Evolutionary conservation across 2,329 filamentous ascomycete species (phyloP).

Genomic region (Shiraia bambusicola): DNA sequence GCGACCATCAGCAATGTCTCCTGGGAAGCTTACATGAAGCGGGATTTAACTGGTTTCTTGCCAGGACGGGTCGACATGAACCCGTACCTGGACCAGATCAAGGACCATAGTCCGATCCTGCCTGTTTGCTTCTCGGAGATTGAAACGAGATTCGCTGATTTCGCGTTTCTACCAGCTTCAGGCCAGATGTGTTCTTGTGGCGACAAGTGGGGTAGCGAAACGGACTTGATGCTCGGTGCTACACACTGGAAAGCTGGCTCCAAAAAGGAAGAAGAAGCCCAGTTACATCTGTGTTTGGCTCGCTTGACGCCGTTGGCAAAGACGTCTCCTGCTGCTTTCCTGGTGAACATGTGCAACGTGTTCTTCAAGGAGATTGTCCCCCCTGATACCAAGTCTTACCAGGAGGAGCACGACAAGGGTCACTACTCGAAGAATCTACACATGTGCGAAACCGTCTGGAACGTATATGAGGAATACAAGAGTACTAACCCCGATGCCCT

Average conservation of each 20-base stretch:
- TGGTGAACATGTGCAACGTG: background rate
- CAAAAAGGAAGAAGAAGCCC: background rate
- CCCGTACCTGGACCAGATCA: background rate
- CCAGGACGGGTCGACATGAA: background rate
- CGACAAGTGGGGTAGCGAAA: conserved; percentile 3
- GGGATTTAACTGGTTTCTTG: background rate
- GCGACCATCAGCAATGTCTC: background rate
- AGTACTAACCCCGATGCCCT: too few species aligned
- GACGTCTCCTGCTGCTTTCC: background rate
- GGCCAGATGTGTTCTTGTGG: conserved; percentile 3
- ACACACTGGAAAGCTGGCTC: background rate
- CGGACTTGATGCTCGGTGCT: background rate
- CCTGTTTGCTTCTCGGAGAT: conserved; percentile 3
- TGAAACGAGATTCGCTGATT: background rate
- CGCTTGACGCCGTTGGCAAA: background rate
- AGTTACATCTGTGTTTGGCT: background rate
- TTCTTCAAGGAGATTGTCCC: background rate
- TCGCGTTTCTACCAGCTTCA: background rate
- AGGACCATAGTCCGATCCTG: conserved; percentile 3
- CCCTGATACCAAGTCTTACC: background rate
- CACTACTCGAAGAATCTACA: too few species aligned
- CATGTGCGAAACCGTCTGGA: too few species aligned
- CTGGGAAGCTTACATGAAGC: background rate
- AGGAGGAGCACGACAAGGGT: too few species aligned
- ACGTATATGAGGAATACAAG: too few species aligned